phyloP scores from a whole-genome alignment of 1,284 basidiomycete genomes.

The Neolentinus lepideus region DNA sequence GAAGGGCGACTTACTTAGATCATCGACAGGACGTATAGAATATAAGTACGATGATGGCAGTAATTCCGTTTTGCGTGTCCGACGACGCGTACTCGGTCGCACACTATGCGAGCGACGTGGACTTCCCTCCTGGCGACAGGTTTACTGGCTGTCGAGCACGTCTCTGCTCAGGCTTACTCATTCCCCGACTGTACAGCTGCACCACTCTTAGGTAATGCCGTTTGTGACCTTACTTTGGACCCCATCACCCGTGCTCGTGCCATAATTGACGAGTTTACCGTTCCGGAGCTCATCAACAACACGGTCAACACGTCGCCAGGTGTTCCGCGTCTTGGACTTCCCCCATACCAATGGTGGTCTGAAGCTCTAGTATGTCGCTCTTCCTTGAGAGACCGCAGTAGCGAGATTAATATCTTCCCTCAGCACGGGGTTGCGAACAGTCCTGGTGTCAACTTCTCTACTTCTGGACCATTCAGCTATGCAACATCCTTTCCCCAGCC shows the following conservation, averaged over 20 bases:
- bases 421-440: conserved; percentile 47
- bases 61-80: background rate
- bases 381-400: background rate
- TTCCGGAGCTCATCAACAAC: conserved; percentile 42
- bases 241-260: conserved; percentile 39
- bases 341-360: conserved; percentile 48
- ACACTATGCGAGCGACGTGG: background rate
- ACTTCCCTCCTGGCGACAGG: conserved; percentile 3
- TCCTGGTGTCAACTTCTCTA: conserved; percentile 42
- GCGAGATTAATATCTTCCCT: background rate
- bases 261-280: conserved; percentile 38
- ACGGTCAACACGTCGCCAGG: conserved; percentile 41
- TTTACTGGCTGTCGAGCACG: background rate
- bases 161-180: conserved; percentile 3
- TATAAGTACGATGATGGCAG: background rate
- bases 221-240: conserved; percentile 41
- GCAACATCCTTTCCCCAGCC: conserved; percentile 49
- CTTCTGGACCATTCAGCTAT: conserved; percentile 41
- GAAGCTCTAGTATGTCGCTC: conserved; percentile 36
- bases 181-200: conserved; percentile 43
- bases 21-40: background rate
- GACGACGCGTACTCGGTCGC: background rate
- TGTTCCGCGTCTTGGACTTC: conserved; percentile 42
- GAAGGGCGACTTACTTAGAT: background rate
- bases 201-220: conserved; percentile 35